Evolutionary conservation across 257 asterid genomes (phyloP), one percentile per base, ranked within the genome.

Genomic region (Apocynum venetum): DNA sequence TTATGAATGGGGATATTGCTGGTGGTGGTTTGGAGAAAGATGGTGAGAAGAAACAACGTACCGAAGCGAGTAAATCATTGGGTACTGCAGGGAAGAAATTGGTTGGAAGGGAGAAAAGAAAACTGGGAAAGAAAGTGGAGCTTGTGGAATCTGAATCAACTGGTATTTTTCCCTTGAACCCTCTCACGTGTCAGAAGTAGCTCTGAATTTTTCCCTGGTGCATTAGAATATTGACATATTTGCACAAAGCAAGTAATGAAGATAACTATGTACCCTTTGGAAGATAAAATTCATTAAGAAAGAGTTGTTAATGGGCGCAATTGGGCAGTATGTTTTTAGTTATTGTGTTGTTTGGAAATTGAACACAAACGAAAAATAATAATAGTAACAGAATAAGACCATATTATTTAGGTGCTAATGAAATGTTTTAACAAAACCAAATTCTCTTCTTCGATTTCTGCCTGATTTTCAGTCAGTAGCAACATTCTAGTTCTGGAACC

Each of bases 11-110:
- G 79, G 80, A 52, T 49, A 80, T 76, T 79, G 73, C 52, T 46
- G 77, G 43, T 72, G 85, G 61, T 64, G 81, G 36, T 49, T 55
- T 73, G 48, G 73, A 76, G 80, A 66, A 43, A 53, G 76, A 36
- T 56, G 53, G 20, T 68, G 15, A 47, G 60, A 64, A 47, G 72
- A 79, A 76, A 73, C 82, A 47, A 20, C 46, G 66, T 31, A 15
- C 12, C 53, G 79, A 69, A 51, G 85, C 73, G 76, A 79, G 79
- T 69, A 61, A 40, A 69, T 74, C 84, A 77, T 84, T 84, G 4
- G 80, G 81, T 78, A 78, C 81, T 74, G 72, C 84, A 73, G 80
- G 78, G 66, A 72, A 14, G 53, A 36, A 53, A 80, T 78, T 76
- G 82, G 43, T 31, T 13, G 44, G 6, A 31, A 63, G 60, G 4